Conservation (phyloP, 1,139 yeast species). For the Hansenula lynferdii region DNA sequence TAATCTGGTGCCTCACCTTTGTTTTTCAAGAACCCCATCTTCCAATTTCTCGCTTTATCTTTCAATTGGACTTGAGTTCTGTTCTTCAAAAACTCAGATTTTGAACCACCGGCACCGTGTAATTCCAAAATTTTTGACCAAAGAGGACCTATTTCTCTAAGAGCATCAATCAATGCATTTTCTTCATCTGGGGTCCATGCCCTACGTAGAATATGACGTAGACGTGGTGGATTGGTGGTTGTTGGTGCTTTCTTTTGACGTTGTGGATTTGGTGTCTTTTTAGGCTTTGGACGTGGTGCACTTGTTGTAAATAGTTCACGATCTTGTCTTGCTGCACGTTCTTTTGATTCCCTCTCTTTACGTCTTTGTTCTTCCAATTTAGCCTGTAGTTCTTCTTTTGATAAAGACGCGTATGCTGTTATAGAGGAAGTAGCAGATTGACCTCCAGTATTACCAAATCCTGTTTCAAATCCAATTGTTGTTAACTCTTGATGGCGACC, state of each 20-base stretch:
- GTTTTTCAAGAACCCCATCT: slow-evolving; percentile 72
- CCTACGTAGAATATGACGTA: slow-evolving; percentile 26
- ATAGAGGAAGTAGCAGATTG: not conserved
- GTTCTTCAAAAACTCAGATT: slow-evolving; percentile 78
- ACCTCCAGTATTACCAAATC: too few relatives aligned
- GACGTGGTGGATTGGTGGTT: slow-evolving; percentile 15
- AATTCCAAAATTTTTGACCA: slow-evolving; percentile 88
- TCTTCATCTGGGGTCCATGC: slow-evolving; percentile 93
- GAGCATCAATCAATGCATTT: slow-evolving; percentile 74
- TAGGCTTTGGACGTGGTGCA: not conserved
- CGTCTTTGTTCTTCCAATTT: slow-evolving; percentile 10
- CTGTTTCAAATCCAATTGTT: slow-evolving; percentile 1
- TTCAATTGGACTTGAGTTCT: slow-evolving; percentile 88
- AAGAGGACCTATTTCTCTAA: slow-evolving; percentile 79
- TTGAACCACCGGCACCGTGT: slow-evolving; percentile 89
- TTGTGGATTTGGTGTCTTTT: not conserved
- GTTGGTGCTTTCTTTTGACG: not conserved
- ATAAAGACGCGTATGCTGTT: slow-evolving; percentile 4
- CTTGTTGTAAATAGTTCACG: not conserved
- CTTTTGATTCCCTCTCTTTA: slow-evolving; percentile 12
- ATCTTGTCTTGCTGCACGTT: not conserved
- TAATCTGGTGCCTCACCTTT: slow-evolving; percentile 74
- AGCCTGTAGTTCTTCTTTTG: slow-evolving; percentile 17
- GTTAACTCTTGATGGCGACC: slow-evolving; percentile 23
- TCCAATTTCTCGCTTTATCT: slow-evolving; percentile 95